These are phyloP conservation scores for Candida ipomoeae DNA, from an alignment of 805 yeast genomes.

Conservation along the genomic window DNA sequence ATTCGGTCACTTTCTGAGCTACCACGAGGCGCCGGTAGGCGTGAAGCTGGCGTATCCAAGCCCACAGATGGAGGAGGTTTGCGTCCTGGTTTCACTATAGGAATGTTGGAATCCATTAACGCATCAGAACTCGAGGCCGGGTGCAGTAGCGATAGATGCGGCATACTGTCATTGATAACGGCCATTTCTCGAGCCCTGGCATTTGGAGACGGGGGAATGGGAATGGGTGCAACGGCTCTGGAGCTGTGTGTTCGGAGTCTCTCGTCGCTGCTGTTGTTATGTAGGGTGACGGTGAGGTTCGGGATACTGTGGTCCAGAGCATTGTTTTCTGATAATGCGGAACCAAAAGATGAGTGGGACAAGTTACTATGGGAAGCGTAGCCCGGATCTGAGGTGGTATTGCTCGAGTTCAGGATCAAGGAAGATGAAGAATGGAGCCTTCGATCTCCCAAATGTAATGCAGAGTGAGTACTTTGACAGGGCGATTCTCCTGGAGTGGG, in stretches of 20 bases:
- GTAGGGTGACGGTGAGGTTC: neutral
- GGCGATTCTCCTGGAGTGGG: slow-evolving; percentile 1
- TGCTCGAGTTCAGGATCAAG: neutral
- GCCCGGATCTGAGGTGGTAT: neutral
- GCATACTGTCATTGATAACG: slow-evolving; percentile 19
- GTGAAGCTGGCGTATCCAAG: neutral
- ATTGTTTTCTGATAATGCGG: slow-evolving; percentile 21
- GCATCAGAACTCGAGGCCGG: slow-evolving; percentile 10
- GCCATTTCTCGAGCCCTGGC: slow-evolving; percentile 26
- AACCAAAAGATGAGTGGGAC: slow-evolving; percentile 27
- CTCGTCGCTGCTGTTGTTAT: neutral
- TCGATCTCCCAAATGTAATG: neutral
- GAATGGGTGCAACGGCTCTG: slow-evolving; percentile 20
- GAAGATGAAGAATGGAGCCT: neutral
- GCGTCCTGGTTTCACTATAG: slow-evolving; percentile 9
- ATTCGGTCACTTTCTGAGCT: neutral
- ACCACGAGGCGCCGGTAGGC: neutral
- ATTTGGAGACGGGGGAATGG: slow-evolving; percentile 27
- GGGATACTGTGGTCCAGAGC: neutral
- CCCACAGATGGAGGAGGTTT: slow-evolving; percentile 13
- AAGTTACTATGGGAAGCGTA: slow-evolving; percentile 10
- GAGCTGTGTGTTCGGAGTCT: neutral
- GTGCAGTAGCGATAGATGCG: slow-evolving; percentile 13
- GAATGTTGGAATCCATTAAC: slow-evolving; percentile 5
- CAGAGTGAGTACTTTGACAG: neutral